phyloP scores from a whole-genome alignment of 148 eudicot species.

The Arctostaphylos glauca region DNA sequence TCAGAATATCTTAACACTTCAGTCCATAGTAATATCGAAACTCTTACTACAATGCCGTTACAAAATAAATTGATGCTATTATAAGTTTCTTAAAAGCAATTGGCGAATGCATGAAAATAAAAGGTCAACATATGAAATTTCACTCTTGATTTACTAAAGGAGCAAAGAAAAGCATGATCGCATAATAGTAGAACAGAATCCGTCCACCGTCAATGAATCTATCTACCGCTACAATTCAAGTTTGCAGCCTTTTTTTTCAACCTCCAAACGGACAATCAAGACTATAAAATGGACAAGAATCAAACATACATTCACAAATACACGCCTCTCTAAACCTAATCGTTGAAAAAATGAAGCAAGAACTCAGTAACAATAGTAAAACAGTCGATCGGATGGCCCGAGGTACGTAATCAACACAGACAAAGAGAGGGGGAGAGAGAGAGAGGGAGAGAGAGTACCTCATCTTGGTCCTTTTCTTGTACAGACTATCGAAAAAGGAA shows the following conservation, averaged over 20 bases:
- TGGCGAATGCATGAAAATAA: not conserved
- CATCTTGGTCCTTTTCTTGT: constrained; percentile 6
- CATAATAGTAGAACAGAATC: not conserved
- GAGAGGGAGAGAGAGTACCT: constrained; percentile 17
- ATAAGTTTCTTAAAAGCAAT: not conserved
- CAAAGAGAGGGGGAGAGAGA: not conserved
- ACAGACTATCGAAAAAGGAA: not conserved
- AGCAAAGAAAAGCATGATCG: not conserved
- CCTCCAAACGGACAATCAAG: not conserved
- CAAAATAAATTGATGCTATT: not conserved
- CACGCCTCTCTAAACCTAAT: not conserved
- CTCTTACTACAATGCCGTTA: not conserved
- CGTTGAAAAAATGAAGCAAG: not conserved
- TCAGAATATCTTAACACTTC: not conserved
- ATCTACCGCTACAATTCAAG: not conserved
- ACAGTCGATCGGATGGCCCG: not conserved
- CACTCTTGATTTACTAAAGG: not conserved
- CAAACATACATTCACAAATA: not conserved
- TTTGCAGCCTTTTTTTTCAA: not conserved
- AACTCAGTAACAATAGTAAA: not conserved
- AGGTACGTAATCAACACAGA: not conserved
- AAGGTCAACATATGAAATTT: not conserved
- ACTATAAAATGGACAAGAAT: not conserved
- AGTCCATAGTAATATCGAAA: not conserved
- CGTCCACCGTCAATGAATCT: not conserved